Conservation (phyloP, 2,329 filamentous ascomycete genomes). For the Sporothrix mexicana region DNA sequence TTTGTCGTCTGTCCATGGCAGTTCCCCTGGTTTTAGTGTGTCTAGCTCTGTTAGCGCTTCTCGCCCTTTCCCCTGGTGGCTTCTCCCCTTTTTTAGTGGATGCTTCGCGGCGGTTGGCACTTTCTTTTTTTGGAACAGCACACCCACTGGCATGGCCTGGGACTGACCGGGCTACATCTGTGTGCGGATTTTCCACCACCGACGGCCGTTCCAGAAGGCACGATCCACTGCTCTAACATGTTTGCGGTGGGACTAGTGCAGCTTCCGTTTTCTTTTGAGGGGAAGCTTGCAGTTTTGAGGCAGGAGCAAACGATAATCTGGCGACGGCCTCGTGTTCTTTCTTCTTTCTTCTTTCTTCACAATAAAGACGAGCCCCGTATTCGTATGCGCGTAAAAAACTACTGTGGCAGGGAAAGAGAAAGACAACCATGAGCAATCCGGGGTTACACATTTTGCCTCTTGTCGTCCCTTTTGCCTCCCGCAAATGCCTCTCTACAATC, state of each 20-base stretch:
- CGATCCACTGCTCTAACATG: slow-evolving; percentile 23
- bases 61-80: neutral
- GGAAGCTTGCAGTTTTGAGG: slow-evolving; percentile 11
- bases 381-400: neutral
- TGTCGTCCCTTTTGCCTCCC: neutral
- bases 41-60: neutral
- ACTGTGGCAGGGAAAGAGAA: neutral
- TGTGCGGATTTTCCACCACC: slow-evolving; percentile 14
- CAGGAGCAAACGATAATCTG: slow-evolving; percentile 11
- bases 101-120: slow-evolving; percentile 12
- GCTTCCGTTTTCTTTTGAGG: neutral
- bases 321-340: slow-evolving; percentile 14
- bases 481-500: slow-evolving; percentile 9
- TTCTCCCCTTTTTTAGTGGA: slow-evolving; percentile 10
- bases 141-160: slow-evolving; percentile 8
- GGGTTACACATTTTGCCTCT: slow-evolving; percentile 1
- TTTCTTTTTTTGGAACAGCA: slow-evolving; percentile 33
- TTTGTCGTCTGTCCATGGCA: neutral
- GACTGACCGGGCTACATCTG: neutral
- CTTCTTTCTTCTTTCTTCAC: neutral
- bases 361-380: neutral
- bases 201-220: slow-evolving; percentile 31
- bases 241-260: slow-evolving; percentile 16
- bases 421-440: neutral
- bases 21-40: slow-evolving; percentile 22